Base-by-base conservation (phyloP, 805 yeast species). In the Phaffomyces opuntiae region DNA sequence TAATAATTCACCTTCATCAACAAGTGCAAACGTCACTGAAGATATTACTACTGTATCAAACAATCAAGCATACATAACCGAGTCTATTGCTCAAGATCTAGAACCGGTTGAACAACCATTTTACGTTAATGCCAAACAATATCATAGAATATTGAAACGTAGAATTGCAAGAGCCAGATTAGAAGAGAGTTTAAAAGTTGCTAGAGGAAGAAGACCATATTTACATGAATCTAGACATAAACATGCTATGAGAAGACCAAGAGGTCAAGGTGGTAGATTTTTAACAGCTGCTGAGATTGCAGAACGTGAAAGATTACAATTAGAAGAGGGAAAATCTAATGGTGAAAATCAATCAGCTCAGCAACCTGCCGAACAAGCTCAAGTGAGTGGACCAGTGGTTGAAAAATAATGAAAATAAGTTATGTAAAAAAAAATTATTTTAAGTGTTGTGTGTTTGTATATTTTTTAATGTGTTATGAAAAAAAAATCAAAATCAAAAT, bases 251-350 rank as follows among this genome's bases (percentile, higher is more conserved):
- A 77, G 98, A 61, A 78, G 99, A 63, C 98, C 99, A 14, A 79
- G 99, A 56, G 99, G 99, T 26, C 98, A 93, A 68, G 99, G 99
- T 31, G 99, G 99, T 7, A 73, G 99, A 49, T 93, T 93, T 55
- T 67, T 93, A 49, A 93, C 99, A 1, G 96, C 98, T 13, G 96
- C 96, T 11, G 87, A 78, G 51, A 83, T 77, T 39, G 82, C 78
- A 12, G 83, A 75, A 50, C 67, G 75, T 46, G 84, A 80, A 42
- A 60, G 71, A 43, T 61, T 61, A 49, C 71, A 60, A 54, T 53
- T 34, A 6, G n/a, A 26, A 13, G 40, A 17, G 17, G 39, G 11
- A 29, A 29, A 29, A 12, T 24, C 24, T 21, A 9, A 35, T 21
- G 19, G 16, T 24, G 31, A 29, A 7, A 33, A 19, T 19, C 43